Evolutionary conservation across 345 rosid genomes (phyloP), one percentile per base, ranked within the genome.

Genomic region (Populus pruinosa): DNA sequence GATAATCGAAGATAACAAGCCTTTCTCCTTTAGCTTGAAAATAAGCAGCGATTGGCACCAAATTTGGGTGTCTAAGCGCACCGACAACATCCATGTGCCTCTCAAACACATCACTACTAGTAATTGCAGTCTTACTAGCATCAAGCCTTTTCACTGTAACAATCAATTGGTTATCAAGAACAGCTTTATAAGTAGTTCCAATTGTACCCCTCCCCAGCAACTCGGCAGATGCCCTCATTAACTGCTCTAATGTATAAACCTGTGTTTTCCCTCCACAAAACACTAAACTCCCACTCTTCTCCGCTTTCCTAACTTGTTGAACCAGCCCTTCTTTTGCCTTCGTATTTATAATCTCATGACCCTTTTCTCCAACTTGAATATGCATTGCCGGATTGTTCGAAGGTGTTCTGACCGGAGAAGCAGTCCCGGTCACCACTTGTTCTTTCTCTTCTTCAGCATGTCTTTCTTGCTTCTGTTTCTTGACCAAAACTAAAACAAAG

Each of bases 151-250:
- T 96, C 80, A 96, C 98, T 2, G 94, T 92, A 49, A 96, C 88
- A 5, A 93, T 88, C 75, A 93, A 81, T 78, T 89, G 91, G 67
- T 86, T 88, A 74, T 91, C 97, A 3, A 96, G 87, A 36, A 89
- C 91, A 14, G 97, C 98, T 87, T 96, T 93, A 73, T 92, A 96
- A 23, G 96, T 92, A 0, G 93, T 93, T 76, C 96, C 97, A 5
- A 93, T 81, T 0, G 88, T 85, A 11, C 99, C 99, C 81, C 99
- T 89, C 43, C 99, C 99, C 5, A 93, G 76, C 71, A 96, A 79
- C 91, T 93, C 99, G 5, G 99, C 99, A 1, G 99, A 96, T 29
- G 93, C 98, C 77, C 91, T 80, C 99, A 93, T 92, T 53, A 92
- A 82, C 87, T 93, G 96, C 82, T 96, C 97, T 53, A 96, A 39